Evolutionary conservation across 768 basidiomycete genomes (phyloP).

Genomic region (Lactarius hengduanensis): DNA sequence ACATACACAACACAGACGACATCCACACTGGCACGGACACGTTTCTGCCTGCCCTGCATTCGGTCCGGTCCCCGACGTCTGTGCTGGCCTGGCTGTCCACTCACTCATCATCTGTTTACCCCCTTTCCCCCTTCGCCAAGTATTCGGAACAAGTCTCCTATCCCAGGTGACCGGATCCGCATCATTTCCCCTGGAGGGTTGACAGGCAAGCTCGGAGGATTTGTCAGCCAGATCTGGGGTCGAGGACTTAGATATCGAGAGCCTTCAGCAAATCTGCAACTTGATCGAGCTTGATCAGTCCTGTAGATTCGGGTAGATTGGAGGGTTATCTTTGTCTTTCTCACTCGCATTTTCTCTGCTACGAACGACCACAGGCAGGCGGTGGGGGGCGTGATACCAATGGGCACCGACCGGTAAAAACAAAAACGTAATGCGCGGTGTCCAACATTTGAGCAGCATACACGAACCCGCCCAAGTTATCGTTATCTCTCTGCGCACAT

Average conservation of each 20-base stretch:
- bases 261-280: not conserved
- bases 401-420: not conserved
- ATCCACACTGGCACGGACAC: not conserved
- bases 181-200: not conserved
- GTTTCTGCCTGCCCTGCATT: not conserved
- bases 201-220: not conserved
- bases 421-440: not conserved
- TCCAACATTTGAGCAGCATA: not conserved
- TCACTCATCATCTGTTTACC: not conserved
- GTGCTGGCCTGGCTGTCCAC: too few species aligned
- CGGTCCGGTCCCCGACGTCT: not conserved
- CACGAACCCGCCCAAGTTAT: too few species aligned
- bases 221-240: slow-evolving; percentile 8
- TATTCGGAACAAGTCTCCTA: slow-evolving; percentile 12
- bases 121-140: too few species aligned
- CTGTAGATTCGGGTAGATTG: not conserved
- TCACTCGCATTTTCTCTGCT: too few species aligned
- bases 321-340: not conserved
- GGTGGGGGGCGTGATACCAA: too few species aligned
- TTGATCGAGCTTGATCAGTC: not conserved
- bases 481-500: too few species aligned
- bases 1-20: not conserved
- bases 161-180: slow-evolving; percentile 8
- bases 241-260: not conserved
- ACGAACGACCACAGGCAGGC: too few species aligned